Conservation (phyloP, 768 basidiomycete genomes). For the Suillus americanus region DNA sequence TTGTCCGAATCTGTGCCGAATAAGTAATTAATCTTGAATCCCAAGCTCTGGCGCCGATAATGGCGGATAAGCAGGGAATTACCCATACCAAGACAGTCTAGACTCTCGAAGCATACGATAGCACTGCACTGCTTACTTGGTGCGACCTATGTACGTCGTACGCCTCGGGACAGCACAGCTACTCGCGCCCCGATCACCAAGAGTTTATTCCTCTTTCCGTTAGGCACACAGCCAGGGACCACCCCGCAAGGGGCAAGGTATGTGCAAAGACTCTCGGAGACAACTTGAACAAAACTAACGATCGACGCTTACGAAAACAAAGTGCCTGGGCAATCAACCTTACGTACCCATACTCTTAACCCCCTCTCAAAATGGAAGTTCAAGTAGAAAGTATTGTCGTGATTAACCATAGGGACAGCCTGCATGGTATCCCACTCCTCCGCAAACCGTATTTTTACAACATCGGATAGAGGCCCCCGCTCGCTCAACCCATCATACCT, state of each 20-base stretch:
- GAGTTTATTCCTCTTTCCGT: neutral
- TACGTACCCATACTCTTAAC: neutral
- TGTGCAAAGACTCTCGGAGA: conserved; percentile 1
- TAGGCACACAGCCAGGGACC: conserved; percentile 7
- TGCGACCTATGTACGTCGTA: neutral
- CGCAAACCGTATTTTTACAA: neutral
- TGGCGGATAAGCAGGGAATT: neutral
- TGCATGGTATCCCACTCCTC: neutral
- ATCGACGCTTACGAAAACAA: conserved; percentile 6
- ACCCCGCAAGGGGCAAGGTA: neutral
- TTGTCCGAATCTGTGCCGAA: neutral
- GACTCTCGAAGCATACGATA: neutral
- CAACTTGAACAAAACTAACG: neutral
- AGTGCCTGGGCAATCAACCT: conserved; percentile 8
- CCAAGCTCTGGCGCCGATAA: neutral
- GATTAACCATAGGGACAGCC: conserved; percentile 1
- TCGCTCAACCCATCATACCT: neutral
- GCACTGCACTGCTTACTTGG: neutral
- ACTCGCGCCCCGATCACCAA: neutral
- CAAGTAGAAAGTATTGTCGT: neutral
- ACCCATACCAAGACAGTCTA: neutral
- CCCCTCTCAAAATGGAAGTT: neutral
- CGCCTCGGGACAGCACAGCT: neutral
- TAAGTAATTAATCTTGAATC: neutral
- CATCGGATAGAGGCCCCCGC: neutral